Conservation (phyloP, 2,329 filamentous ascomycete genomes). For the Fusarium brevicatenulatum region DNA sequence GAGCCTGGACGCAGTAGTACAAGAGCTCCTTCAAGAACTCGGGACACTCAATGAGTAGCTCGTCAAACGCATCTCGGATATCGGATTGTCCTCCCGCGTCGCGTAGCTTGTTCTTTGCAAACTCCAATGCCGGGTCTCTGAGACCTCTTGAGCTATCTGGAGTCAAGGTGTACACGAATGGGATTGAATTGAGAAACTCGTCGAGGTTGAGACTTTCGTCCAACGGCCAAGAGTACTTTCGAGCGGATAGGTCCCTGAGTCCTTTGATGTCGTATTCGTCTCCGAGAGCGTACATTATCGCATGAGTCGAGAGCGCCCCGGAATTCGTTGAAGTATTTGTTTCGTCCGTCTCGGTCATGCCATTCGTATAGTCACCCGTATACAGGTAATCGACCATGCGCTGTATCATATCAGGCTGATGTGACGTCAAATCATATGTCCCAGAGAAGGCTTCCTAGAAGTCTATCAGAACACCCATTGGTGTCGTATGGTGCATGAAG, state of each 20-base stretch:
- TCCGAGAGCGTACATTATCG: slow-evolving; percentile 14
- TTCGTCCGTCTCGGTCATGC: no score
- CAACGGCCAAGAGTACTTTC: slow-evolving; percentile 11
- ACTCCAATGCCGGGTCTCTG: not conserved
- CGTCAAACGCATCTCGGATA: not conserved
- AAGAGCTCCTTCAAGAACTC: slow-evolving; percentile 24
- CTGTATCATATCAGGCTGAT: slow-evolving; percentile 1
- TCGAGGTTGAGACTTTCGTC: not conserved
- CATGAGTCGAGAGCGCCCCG: not conserved
- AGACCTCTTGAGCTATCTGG: not conserved
- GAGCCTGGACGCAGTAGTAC: not conserved
- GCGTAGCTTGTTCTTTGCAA: not conserved
- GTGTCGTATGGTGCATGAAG: no score
- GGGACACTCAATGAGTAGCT: not conserved
- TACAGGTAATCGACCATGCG: slow-evolving; percentile 35
- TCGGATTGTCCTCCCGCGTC: accelerated
- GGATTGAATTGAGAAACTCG: slow-evolving; percentile 10
- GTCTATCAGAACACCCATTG: no score
- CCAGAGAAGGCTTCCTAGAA: slow-evolving; percentile 14
- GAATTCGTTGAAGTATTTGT: accelerated
- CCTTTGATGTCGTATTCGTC: slow-evolving; percentile 30
- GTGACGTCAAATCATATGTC: slow-evolving; percentile 10
- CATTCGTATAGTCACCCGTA: no score
- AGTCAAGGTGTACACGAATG: slow-evolving; percentile 6
- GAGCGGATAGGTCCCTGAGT: not conserved